A percentile compares a stretch with the other conserved stretches of the same genome.
phyloP scores from a whole-genome alignment of 75 land plant species.

The Pinus albicaulis region DNA sequence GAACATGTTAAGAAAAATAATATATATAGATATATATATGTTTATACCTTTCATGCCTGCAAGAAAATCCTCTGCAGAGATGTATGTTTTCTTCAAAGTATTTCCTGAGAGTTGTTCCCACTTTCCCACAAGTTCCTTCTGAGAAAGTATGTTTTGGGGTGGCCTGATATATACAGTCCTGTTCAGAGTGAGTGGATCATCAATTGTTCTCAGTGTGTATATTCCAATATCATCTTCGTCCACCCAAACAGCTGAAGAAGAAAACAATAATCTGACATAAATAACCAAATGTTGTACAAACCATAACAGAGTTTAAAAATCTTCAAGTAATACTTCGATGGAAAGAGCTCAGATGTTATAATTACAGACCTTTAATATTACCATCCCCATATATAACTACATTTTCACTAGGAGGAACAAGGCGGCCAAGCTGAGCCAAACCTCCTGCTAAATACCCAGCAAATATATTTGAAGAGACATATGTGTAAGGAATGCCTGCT shows the following conservation, averaged over 20 bases:
- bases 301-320: too few species aligned
- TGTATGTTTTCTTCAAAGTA: constrained; percentile 27
- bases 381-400: constrained; percentile 39
- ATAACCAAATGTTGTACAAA: too few species aligned
- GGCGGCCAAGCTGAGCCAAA: constrained; percentile 27
- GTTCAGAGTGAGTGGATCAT: constrained; percentile 38
- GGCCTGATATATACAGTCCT: constrained; percentile 36
- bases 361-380: constrained; percentile 24
- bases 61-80: constrained; percentile 34
- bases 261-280: too few species aligned
- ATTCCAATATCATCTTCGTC: constrained; percentile 48
- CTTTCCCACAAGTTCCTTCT: constrained; percentile 20
- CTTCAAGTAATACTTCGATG: too few species aligned
- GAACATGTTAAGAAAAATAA: background rate
- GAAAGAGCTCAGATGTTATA: too few species aligned
- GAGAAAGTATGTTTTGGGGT: constrained; percentile 26
- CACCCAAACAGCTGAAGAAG: constrained; percentile 31
- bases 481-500: constrained; percentile 45
- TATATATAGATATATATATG: background rate
- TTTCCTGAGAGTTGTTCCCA: constrained; percentile 60
- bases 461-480: constrained; percentile 33
- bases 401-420: constrained; percentile 21
- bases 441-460: constrained; percentile 38
- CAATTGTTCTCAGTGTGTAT: constrained; percentile 27
- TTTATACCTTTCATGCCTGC: constrained; percentile 5